Percentiles rank a stretch among this genome's conserved stretches.
Evolutionary conservation across 768 basidiomycete species (phyloP).

Genomic region (Kwoniella botswanensis): DNA sequence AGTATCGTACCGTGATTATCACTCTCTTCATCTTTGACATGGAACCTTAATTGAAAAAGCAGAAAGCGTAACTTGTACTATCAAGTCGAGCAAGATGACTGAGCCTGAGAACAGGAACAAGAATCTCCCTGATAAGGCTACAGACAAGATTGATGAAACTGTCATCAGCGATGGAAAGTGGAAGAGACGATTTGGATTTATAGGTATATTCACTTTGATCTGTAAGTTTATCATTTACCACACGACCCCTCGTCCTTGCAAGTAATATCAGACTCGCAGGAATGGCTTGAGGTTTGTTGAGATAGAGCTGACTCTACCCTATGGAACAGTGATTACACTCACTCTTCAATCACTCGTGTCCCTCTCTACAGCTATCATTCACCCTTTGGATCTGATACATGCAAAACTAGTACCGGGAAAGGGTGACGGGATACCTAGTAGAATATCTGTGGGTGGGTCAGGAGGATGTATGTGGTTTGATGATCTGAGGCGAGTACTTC

Average conservation of each 20-base stretch:
- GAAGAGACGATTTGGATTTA: neutral
- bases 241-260: neutral
- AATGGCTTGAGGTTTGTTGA: neutral
- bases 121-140: neutral
- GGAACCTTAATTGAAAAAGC: neutral
- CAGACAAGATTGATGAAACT: neutral
- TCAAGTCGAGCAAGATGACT: neutral
- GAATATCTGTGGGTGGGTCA: neutral
- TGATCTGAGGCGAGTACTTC: neutral
- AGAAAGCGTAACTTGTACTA: neutral
- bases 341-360: neutral
- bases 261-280: neutral
- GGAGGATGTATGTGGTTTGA: constrained; percentile 12
- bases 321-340: neutral
- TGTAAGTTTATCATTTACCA: neutral
- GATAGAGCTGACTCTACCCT: neutral
- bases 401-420: neutral
- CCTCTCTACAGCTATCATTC: neutral
- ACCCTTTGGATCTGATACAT: neutral
- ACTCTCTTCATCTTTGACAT: neutral
- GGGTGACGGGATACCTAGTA: constrained; percentile 4
- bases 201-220: neutral
- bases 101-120: neutral
- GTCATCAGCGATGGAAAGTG: neutral
- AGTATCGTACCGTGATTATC: neutral